Evolutionary conservation across 345 rosid genomes (phyloP).

Genomic region (Crucihimalaya himalaica): DNA sequence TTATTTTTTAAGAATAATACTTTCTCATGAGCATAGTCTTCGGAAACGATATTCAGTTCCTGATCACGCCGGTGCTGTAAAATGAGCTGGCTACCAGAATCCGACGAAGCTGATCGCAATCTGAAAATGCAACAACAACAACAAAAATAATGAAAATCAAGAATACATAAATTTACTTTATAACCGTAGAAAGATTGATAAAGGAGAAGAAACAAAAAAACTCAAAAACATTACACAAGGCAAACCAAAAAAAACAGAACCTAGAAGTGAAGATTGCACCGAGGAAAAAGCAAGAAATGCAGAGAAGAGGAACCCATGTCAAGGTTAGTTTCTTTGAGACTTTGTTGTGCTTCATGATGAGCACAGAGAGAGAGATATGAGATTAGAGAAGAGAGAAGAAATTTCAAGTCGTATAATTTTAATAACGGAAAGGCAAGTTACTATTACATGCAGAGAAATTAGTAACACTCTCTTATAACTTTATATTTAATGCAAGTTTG

Average conservation of each 20-base stretch:
- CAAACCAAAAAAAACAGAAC: constrained; percentile 35
- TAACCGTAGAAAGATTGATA: not conserved
- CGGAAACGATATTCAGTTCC: constrained; percentile 53
- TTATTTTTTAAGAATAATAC: constrained; percentile 35
- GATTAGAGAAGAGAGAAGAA: constrained; percentile 23
- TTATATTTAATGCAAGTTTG: constrained; percentile 26
- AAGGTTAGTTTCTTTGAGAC: constrained; percentile 46
- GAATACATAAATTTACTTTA: not conserved
- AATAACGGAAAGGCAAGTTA: constrained; percentile 24
- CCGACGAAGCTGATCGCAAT: constrained; percentile 29
- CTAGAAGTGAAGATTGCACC: constrained; percentile 77
- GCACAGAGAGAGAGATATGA: not conserved
- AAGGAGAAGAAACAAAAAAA: not conserved
- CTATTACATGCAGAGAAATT: constrained; percentile 1
- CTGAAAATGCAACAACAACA: constrained; percentile 1
- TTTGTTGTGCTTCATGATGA: constrained; percentile 68
- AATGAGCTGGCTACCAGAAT: constrained; percentile 54
- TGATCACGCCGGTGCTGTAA: constrained; percentile 60
- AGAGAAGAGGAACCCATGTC: constrained; percentile 75
- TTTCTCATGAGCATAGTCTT: constrained; percentile 53
- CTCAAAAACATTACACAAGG: not conserved
- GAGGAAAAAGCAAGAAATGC: constrained; percentile 66
- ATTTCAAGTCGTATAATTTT: not conserved
- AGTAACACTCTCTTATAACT: constrained; percentile 20
- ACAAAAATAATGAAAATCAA: constrained; percentile 6